phyloP scores from a whole-genome alignment of 169 alveolate genomes.

The Perkinsus marinus region DNA sequence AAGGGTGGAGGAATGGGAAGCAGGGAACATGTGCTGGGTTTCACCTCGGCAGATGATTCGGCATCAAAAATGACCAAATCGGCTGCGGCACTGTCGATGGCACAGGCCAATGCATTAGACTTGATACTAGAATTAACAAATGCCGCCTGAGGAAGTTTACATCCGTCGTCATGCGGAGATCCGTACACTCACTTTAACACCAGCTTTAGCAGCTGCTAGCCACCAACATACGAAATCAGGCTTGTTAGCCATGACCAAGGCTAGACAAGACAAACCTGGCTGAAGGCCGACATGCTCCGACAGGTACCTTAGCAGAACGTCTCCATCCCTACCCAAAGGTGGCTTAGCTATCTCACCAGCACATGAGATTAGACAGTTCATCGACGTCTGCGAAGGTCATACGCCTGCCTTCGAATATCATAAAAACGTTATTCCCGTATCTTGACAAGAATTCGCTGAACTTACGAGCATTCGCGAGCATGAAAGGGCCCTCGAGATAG shows the following conservation, averaged over 20 bases:
- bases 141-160: neutral
- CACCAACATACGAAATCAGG: constrained; percentile 9
- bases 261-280: neutral
- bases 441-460: neutral
- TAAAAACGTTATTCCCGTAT: neutral
- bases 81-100: neutral
- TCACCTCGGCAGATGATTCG: neutral
- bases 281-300: neutral
- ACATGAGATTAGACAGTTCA: neutral
- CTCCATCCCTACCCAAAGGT: too few species aligned
- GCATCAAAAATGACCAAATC: neutral
- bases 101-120: neutral
- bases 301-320: neutral
- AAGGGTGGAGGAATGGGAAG: neutral
- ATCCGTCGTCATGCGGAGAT: neutral
- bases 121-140: neutral
- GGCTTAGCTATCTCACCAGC: neutral
- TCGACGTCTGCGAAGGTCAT: neutral
- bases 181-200: neutral
- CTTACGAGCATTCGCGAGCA: too few species aligned
- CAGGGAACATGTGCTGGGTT: neutral
- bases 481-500: too few species aligned
- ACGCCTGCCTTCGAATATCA: neutral
- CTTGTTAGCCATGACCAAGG: neutral
- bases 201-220: neutral